Base-by-base conservation (phyloP, 495 filamentous ascomycete species). In the Massariosphaeria phaeospora region DNA sequence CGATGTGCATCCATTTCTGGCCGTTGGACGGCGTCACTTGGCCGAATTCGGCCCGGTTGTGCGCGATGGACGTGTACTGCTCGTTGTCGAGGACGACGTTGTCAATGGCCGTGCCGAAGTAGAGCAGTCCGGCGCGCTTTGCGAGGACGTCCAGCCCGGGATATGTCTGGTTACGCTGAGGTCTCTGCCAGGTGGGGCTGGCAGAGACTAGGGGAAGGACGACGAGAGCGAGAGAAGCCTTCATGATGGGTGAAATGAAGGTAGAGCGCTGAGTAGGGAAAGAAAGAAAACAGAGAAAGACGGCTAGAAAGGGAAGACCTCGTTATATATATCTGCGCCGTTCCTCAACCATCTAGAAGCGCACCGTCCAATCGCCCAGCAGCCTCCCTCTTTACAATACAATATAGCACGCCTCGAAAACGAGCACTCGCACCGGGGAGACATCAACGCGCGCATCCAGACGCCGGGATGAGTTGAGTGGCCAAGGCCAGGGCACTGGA, bases 21-120 rank as follows among this genome's bases (percentile, higher is more conserved):
- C 71, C 72, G 65, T 80, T 80, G 36, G 73, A 70, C 8, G 76
- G 78, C 0, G 77, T 79, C 3, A 75, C 70, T 64, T 75, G 72
- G 47, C 76, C 75, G 62, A 81, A 81, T 55, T 76, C 70, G 52
- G 66, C 63, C 13, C 65, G 68, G 59, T 77, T 67, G 30, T 59
- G 62, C 30, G 77, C 67, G 59, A 75, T 75, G 40, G 61, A 47
- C 11, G 59, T 55, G 48, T 67, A 69, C 48, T 65, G 67, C 51
- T 47, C 70, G 48, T 76, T 70, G 59, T 70, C 66, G 17, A 73
- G 66, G 43, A 71, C 55, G 51, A 64, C 59, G 35, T 70, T 71
- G 61, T 79, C 76, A 38, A 72, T 77, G 30, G 75, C 76, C 3
- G 75, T 69, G 27, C 76, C 75, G 40, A 75, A 77, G 60, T 75